Conservation (phyloP, 1,284 basidiomycete species). For the Puccinia polysora region DNA sequence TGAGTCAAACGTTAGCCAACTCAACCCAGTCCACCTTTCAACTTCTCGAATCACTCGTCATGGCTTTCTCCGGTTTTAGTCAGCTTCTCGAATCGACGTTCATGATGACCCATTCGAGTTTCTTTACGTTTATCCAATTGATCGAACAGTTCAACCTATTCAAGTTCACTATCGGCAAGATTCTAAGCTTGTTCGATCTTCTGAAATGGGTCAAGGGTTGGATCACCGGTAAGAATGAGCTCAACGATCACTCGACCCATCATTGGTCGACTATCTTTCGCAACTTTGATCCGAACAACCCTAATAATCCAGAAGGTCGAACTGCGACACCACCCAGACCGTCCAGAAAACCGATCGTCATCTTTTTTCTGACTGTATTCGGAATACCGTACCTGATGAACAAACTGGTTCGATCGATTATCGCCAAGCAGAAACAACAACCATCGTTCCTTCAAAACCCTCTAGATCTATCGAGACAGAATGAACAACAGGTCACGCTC, state of each 20-base stretch:
- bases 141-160: conserved; percentile 90
- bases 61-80: conserved; percentile 89
- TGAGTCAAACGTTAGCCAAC: conserved; percentile 79
- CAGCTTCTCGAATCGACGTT: conserved; percentile 98
- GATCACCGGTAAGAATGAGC: conserved; percentile 46
- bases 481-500: conserved; percentile 48
- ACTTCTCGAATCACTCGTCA: conserved; percentile 87
- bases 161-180: conserved; percentile 85
- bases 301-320: conserved; percentile 4
- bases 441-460: conserved; percentile 54
- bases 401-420: conserved; percentile 74
- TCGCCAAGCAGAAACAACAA: conserved; percentile 52
- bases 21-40: conserved; percentile 89
- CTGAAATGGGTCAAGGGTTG: conserved; percentile 46
- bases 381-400: conserved; percentile 93
- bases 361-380: conserved; percentile 92
- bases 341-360: conserved; percentile 76
- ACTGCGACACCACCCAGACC: conserved; percentile 46
- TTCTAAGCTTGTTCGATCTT: conserved; percentile 78
- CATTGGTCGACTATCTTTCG: conserved; percentile 50
- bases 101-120: conserved; percentile 95
- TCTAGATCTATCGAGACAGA: conserved; percentile 64
- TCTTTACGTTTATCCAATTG: conserved; percentile 98
- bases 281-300: conserved; percentile 48
- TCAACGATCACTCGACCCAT: conserved; percentile 44